These are phyloP conservation scores for Xylaria palmicola DNA, from an alignment of 495 filamentous ascomycete genomes.

Conservation along the genomic window DNA sequence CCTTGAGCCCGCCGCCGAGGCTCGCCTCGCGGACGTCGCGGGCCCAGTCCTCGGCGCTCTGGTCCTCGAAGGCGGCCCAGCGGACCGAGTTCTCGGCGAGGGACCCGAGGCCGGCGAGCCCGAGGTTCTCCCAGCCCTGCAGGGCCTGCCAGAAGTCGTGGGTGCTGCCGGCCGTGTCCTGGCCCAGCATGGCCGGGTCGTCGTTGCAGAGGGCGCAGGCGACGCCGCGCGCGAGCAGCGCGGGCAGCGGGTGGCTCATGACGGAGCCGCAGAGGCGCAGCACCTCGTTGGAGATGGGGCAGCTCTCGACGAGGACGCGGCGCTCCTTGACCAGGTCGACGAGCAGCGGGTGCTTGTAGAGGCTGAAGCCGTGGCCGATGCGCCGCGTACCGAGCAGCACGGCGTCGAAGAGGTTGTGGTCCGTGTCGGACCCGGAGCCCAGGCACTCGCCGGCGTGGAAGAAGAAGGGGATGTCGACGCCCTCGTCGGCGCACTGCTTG, in stretches of 20 bases:
- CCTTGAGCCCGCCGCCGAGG: slow-evolving; percentile 70
- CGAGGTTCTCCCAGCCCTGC: slow-evolving; percentile 82
- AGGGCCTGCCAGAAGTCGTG: slow-evolving; percentile 92
- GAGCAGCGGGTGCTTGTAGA: slow-evolving; percentile 89
- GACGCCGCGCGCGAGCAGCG: slow-evolving; percentile 81
- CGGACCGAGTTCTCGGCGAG: slow-evolving; percentile 90
- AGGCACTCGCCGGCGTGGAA: slow-evolving; percentile 89
- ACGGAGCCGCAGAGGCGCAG: slow-evolving; percentile 74
- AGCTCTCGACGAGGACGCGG: slow-evolving; percentile 82
- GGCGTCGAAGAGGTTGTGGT: slow-evolving; percentile 88
- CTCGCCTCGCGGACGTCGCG: slow-evolving; percentile 69
- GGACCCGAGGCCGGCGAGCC: slow-evolving; percentile 75
- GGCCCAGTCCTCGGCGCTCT: slow-evolving; percentile 64
- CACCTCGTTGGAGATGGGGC: slow-evolving; percentile 82
- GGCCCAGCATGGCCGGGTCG: slow-evolving; percentile 78
- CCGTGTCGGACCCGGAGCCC: slow-evolving; percentile 70
- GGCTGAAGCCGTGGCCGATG: slow-evolving; percentile 83
- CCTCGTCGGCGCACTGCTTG: slow-evolving; percentile 74
- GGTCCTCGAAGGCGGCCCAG: slow-evolving; percentile 87
- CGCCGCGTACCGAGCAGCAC: slow-evolving; percentile 82
- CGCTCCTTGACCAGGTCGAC: slow-evolving; percentile 84
- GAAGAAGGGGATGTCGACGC: slow-evolving; percentile 88
- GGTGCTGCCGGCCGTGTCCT: slow-evolving; percentile 72
- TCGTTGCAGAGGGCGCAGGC: slow-evolving; percentile 77
- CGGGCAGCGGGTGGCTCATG: slow-evolving; percentile 77